Conservation (phyloP, 306 rosid species). For the Begonia loranthoides region DNA sequence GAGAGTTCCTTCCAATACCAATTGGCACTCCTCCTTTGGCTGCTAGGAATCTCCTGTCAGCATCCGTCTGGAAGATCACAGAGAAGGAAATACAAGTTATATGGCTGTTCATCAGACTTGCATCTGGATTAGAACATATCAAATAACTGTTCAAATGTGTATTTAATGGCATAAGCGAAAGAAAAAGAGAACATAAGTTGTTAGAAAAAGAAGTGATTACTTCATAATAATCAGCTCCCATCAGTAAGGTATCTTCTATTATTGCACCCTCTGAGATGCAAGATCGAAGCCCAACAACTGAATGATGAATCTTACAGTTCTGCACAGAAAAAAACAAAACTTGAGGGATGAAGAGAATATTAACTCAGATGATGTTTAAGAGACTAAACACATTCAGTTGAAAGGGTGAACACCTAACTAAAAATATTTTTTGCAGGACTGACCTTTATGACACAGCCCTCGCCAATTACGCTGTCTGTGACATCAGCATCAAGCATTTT, state of each 20-base stretch:
- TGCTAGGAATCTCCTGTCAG: constrained; percentile 76
- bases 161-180: not conserved
- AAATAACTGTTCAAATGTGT: too few species aligned
- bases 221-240: constrained; percentile 99
- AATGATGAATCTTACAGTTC: constrained; percentile 97
- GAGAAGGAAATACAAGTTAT: constrained; percentile 10
- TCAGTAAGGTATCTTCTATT: constrained; percentile 82
- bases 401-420: constrained; percentile 4
- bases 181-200: not conserved
- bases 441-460: constrained; percentile 98
- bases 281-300: constrained; percentile 89
- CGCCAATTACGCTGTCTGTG: constrained; percentile 94
- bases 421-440: constrained; percentile 8
- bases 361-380: not conserved
- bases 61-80: constrained; percentile 43
- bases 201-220: constrained; percentile 21
- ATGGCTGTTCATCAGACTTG: too few species aligned
- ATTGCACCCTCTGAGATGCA: constrained; percentile 96
- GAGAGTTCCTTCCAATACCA: constrained; percentile 83
- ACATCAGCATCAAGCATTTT: constrained; percentile 99
- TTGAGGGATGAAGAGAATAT: too few species aligned
- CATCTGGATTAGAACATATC: too few species aligned
- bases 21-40: constrained; percentile 85
- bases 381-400: constrained; percentile 4
- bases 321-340: constrained; percentile 12